phyloP scores from a whole-genome alignment of 306 rosid species.

The Carpinus fangiana region DNA sequence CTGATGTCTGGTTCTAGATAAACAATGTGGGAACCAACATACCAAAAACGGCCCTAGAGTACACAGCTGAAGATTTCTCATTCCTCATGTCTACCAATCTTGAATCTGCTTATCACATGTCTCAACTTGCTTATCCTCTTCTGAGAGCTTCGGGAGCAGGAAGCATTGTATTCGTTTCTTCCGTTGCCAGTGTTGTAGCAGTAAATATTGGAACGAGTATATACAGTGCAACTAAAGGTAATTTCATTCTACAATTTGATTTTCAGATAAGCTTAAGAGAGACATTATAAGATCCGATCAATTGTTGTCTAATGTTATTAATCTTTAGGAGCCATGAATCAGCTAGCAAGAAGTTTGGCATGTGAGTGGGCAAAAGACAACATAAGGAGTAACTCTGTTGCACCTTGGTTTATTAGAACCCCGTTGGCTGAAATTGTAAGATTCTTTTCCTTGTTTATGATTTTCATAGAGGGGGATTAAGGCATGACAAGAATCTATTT shows the following conservation, averaged over 20 bases:
- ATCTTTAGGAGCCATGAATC: constrained; percentile 11
- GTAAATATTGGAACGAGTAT: not conserved
- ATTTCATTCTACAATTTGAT: too few species aligned
- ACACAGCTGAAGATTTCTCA: constrained; percentile 21
- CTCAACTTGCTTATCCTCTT: constrained; percentile 46
- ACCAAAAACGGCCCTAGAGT: constrained; percentile 1
- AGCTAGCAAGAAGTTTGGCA: constrained; percentile 7
- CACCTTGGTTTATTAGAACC: constrained; percentile 53
- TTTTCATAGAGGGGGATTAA: too few species aligned
- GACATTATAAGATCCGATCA: too few species aligned
- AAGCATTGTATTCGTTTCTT: constrained; percentile 31
- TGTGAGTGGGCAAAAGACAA: constrained; percentile 24
- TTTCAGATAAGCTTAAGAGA: too few species aligned
- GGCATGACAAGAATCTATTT: too few species aligned
- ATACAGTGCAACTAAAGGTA: constrained; percentile 46
- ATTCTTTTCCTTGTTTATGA: too few species aligned
- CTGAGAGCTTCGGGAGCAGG: constrained; percentile 34
- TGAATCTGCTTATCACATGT: constrained; percentile 30
- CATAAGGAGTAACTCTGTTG: constrained; percentile 50
- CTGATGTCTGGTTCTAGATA: not conserved
- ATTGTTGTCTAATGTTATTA: not conserved
- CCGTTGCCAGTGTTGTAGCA: not conserved
- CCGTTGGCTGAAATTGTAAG: constrained; percentile 25
- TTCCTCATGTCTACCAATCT: constrained; percentile 27
- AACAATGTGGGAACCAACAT: not conserved